Evolutionary conservation across 1,284 basidiomycete genomes (phyloP).

Genomic region (Hemileia vastatrix): DNA sequence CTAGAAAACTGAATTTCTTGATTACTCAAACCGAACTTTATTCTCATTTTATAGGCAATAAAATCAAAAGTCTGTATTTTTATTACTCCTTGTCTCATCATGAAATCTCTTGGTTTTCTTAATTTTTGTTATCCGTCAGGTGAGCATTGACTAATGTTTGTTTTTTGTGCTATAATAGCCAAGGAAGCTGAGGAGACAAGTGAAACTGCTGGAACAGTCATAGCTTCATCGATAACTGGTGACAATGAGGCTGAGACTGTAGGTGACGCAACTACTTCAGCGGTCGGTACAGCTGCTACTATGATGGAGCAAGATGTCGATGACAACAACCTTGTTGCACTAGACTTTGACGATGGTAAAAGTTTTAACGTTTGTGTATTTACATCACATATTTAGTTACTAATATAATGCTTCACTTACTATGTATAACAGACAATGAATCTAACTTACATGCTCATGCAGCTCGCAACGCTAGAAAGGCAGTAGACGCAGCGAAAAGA

Average conservation of each 20-base stretch:
- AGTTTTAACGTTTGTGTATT: constrained; percentile 13
- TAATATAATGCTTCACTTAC: no score
- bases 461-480: constrained; percentile 77
- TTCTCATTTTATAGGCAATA: constrained; percentile 97
- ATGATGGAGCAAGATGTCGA: constrained; percentile 54
- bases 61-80: constrained; percentile 72
- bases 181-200: constrained; percentile 75
- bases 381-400: constrained; percentile 4
- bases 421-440: constrained; percentile 60
- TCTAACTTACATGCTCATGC: constrained; percentile 84
- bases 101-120: constrained; percentile 8
- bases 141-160: no score
- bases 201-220: constrained; percentile 48
- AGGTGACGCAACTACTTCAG: constrained; percentile 31
- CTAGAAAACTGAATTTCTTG: constrained; percentile 94
- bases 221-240: constrained; percentile 30
- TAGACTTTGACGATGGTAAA: constrained; percentile 86
- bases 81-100: constrained; percentile 2
- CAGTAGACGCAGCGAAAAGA: constrained; percentile 67
- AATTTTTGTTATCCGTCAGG: neutral
- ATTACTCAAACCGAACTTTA: constrained; percentile 99
- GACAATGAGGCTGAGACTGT: constrained; percentile 44
- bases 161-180: constrained; percentile 49
- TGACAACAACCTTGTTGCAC: constrained; percentile 58
- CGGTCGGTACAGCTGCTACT: constrained; percentile 48